A percentile compares a stretch with the other conserved stretches of the same genome.
phyloP scores from a whole-genome alignment of 2,329 filamentous ascomycete species.

The Xylariaceae sp. region DNA sequence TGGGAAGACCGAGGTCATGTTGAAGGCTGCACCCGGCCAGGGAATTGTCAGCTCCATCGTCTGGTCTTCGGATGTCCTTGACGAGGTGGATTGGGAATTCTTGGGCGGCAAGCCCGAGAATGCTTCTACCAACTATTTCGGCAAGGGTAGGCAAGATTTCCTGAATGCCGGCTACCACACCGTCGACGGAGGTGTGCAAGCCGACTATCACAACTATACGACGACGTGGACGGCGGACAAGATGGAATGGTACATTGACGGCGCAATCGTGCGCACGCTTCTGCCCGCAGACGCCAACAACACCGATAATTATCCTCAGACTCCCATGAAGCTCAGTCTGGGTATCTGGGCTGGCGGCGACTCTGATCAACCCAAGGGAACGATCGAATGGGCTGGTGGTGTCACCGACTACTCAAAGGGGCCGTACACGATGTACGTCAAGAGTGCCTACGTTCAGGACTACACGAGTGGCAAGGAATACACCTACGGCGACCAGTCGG shows the following conservation, averaged over 20 bases:
- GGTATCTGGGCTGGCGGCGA: constrained; percentile 65
- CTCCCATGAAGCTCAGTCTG: constrained; percentile 66
- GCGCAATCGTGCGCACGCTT: constrained; percentile 59
- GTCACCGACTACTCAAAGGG: constrained; percentile 59
- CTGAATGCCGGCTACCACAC: constrained; percentile 59
- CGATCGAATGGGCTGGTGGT: constrained; percentile 67
- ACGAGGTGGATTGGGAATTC: constrained; percentile 87
- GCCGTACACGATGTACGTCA: constrained; percentile 72
- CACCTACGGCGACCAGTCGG: constrained; percentile 56
- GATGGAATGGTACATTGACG: constrained; percentile 68
- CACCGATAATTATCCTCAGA: constrained; percentile 67
- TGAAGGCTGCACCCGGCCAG: constrained; percentile 69
- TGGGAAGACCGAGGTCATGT: constrained; percentile 70
- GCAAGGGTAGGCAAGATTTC: constrained; percentile 64
- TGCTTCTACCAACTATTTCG: constrained; percentile 73
- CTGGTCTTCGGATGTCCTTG: constrained; percentile 75
- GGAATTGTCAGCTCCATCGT: constrained; percentile 83
- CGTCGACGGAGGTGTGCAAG: constrained; percentile 49
- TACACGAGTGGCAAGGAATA: constrained; percentile 63
- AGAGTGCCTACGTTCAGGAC: constrained; percentile 52
- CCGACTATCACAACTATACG: constrained; percentile 72
- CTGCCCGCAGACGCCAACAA: constrained; percentile 56
- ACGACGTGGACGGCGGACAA: constrained; percentile 64
- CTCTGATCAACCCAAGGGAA: constrained; percentile 47
- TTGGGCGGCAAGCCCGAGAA: constrained; percentile 61